Conservation (phyloP, 306 rosid species). For the Mimosa pudica region DNA sequence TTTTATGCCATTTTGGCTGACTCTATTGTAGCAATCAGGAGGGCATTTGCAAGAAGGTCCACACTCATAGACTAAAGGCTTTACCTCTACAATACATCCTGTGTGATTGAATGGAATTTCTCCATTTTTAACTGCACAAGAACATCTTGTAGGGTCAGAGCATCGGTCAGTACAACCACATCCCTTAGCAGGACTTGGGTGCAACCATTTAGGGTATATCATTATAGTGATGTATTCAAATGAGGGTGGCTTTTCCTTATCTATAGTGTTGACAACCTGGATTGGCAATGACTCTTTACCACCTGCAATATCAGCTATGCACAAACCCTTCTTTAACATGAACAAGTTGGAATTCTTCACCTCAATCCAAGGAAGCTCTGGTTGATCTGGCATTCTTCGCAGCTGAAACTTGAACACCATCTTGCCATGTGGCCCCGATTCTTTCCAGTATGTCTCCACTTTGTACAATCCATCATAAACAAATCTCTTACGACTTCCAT, state of each 20-base stretch:
- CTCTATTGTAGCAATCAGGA: constrained; percentile 62
- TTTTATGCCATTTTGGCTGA: constrained; percentile 61
- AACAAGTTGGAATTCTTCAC: constrained; percentile 50
- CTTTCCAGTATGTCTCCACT: constrained; percentile 61
- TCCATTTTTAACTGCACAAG: constrained; percentile 59
- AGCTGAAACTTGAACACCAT: constrained; percentile 57
- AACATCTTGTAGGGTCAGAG: constrained; percentile 54
- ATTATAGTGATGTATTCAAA: constrained; percentile 50
- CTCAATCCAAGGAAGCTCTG: constrained; percentile 66
- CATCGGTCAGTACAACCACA: constrained; percentile 60
- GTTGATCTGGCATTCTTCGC: constrained; percentile 60
- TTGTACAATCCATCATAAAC: constrained; percentile 71
- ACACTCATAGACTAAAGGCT: constrained; percentile 67
- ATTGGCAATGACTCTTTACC: constrained; percentile 63
- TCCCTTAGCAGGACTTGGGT: constrained; percentile 45
- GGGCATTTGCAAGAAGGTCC: constrained; percentile 71
- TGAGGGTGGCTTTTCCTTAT: constrained; percentile 46
- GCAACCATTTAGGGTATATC: constrained; percentile 65
- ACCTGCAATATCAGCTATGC: constrained; percentile 57
- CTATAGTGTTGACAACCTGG: constrained; percentile 52
- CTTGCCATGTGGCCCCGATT: constrained; percentile 58
- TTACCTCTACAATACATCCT: constrained; percentile 57
- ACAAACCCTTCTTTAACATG: constrained; percentile 47
- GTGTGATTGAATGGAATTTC: constrained; percentile 57
- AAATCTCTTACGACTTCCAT: constrained; percentile 48